Percentiles rank a stretch among this genome's conserved stretches.
Evolutionary conservation across 768 basidiomycete species (phyloP).

Genomic region (Cyclocybe cylindracea): DNA sequence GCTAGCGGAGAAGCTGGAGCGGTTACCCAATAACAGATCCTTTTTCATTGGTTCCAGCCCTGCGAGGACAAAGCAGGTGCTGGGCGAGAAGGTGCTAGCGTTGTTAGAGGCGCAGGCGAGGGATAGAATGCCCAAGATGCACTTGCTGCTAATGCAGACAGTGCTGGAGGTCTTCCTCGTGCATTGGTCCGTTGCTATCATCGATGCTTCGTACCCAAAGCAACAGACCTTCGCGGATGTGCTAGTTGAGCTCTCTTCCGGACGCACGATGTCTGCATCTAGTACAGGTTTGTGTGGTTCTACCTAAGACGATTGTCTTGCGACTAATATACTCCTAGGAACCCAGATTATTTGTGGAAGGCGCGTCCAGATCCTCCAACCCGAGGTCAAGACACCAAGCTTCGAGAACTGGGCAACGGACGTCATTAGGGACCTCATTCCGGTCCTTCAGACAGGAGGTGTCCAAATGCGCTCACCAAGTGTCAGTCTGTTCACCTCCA

Average conservation of each 20-base stretch:
- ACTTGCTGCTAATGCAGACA: constrained; percentile 16
- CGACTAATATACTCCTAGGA: background rate
- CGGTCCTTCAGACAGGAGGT: constrained; percentile 15
- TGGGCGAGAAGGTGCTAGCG: constrained; percentile 14
- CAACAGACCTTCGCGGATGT: constrained; percentile 23
- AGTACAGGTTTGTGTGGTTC: background rate
- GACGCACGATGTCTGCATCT: constrained; percentile 1
- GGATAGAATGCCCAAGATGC: constrained; percentile 3
- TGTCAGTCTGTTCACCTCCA: constrained; percentile 11
- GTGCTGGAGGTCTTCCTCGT: constrained; percentile 24
- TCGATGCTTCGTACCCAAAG: constrained; percentile 22
- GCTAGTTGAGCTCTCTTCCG: constrained; percentile 17
- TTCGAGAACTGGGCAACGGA: constrained; percentile 22
- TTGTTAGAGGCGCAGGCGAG: constrained; percentile 18
- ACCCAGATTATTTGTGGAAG: constrained; percentile 16
- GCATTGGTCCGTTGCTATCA: constrained; percentile 23
- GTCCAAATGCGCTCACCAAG: constrained; percentile 12
- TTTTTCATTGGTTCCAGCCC: background rate
- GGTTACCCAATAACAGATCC: background rate
- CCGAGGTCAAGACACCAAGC: constrained; percentile 3
- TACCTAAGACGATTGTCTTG: background rate
- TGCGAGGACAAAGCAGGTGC: constrained; percentile 8
- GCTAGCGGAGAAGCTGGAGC: constrained; percentile 18
- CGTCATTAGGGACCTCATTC: constrained; percentile 14
- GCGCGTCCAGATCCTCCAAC: constrained; percentile 16